Evolutionary conservation across 2,329 filamentous ascomycete genomes (phyloP), one percentile per base, ranked within the genome.

Genomic region (Fusarium beomiforme): DNA sequence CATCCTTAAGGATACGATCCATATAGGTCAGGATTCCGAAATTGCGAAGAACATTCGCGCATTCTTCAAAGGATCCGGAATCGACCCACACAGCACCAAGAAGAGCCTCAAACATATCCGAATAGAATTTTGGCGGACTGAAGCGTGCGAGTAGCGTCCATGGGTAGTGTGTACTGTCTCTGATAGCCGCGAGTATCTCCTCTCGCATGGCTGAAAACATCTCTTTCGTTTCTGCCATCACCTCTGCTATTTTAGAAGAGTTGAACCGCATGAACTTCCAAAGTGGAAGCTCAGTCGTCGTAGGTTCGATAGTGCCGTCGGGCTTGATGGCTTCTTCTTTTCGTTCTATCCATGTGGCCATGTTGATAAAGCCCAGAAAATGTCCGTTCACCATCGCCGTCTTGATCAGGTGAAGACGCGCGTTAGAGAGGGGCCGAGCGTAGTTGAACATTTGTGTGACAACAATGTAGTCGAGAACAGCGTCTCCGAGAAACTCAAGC

Each of bases 81-180:
- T 98, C 96, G 23, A 97, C 84, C 84, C 92, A 98, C 0, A 98
- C 86, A 0, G 94, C 95, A 0, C 93, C 95, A 0, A 98, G 80
- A 0, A 97, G 78, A 34, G 89, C 88, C 82, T 98, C 95, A 13
- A 98, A 85, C 11, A 98, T 82, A 78, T 98, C 95, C 0, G 92
- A 95, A 80, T 92, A 91, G 79, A 93, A 92, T 77, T 98, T 98
- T 19, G 88, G 88, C 0, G 90, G 86, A 17, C 86, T 85, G 2
- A 97, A 83, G 0, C 87, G 85, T 0, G 89, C 84, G 2, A 98
- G 87, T 0, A 89, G 80, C 3, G 88, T 84, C 95, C 95, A 98
- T 0, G 95, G 96, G 76, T 95, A 97, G 19, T 83, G 79, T 0
- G 71, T 67, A 0, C 87, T 87, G 1, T 79, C 50, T 2, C 80